Evolutionary conservation across 371 early-diverging fungal species (phyloP).

Genomic region (Mortierella sp.): DNA sequence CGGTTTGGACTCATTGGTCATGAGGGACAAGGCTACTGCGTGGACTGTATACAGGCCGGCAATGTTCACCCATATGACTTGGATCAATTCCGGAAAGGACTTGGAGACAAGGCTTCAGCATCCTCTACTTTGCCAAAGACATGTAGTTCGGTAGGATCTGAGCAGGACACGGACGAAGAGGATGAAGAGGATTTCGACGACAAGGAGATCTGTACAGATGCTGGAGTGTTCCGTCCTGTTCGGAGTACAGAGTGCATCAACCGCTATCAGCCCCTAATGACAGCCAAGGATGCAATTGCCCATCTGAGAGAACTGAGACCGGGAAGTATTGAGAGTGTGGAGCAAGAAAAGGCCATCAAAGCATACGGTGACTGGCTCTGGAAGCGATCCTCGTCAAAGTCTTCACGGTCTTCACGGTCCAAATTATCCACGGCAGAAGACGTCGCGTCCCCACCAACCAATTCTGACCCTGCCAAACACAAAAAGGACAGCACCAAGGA

Average conservation of each 20-base stretch:
- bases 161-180: not conserved
- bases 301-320: slow-evolving; percentile 56
- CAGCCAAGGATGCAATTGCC: slow-evolving; percentile 56
- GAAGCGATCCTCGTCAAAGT: slow-evolving; percentile 30
- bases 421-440: not conserved
- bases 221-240: slow-evolving; percentile 13
- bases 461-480: slow-evolving; percentile 7
- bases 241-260: slow-evolving; percentile 39
- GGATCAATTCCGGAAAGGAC: slow-evolving; percentile 38
- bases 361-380: slow-evolving; percentile 54
- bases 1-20: slow-evolving; percentile 55
- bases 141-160: slow-evolving; percentile 10
- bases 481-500: slow-evolving; percentile 29
- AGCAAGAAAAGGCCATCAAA: slow-evolving; percentile 57
- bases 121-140: slow-evolving; percentile 22
- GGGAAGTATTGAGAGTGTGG: slow-evolving; percentile 60
- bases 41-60: slow-evolving; percentile 18
- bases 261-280: slow-evolving; percentile 53
- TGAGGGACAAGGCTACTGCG: slow-evolving; percentile 37
- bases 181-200: slow-evolving; percentile 23
- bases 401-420: not conserved
- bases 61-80: slow-evolving; percentile 38
- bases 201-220: not conserved
- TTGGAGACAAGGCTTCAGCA: slow-evolving; percentile 18
- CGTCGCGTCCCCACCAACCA: not conserved